Conservation (phyloP, 805 yeast genomes). For the Kockiozyma suomiensis region DNA sequence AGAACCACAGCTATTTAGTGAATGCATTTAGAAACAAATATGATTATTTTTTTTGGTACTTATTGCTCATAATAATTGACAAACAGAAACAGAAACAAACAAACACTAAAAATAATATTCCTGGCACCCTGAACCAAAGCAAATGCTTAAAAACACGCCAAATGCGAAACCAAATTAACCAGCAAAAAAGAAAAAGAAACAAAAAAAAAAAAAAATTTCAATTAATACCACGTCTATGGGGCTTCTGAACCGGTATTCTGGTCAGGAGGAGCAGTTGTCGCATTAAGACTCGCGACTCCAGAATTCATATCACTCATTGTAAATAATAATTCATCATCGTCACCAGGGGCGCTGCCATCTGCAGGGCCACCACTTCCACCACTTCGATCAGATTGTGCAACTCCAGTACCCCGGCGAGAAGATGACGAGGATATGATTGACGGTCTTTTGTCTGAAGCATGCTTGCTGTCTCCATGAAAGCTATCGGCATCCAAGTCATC, state of each 20-base stretch:
- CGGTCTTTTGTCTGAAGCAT: background rate
- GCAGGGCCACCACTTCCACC: conserved; percentile 5
- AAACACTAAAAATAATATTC: conserved; percentile 28
- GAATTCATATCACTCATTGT: conserved; percentile 46
- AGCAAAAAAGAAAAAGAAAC: background rate
- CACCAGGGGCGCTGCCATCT: conserved; percentile 21
- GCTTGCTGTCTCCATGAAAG: background rate
- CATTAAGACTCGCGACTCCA: background rate
- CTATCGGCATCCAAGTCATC: background rate
- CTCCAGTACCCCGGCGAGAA: conserved; percentile 6
- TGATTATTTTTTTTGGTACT: too few species aligned
- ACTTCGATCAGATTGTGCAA: background rate
- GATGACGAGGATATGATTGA: background rate
- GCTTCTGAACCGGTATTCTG: background rate
- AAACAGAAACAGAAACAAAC: too few species aligned
- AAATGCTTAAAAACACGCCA: background rate
- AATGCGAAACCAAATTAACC: conserved; percentile 12
- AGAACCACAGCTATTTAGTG: too few species aligned
- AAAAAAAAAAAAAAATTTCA: background rate
- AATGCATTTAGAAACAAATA: too few species aligned
- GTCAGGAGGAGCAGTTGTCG: background rate
- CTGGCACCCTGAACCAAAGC: conserved; percentile 38
- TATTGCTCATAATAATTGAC: too few species aligned
- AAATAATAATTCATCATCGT: conserved; percentile 45
- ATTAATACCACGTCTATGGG: background rate